A percentile compares a stretch with the other conserved stretches of the same genome.
phyloP scores from a whole-genome alignment of 306 rosid species.

The Morella rubra region DNA sequence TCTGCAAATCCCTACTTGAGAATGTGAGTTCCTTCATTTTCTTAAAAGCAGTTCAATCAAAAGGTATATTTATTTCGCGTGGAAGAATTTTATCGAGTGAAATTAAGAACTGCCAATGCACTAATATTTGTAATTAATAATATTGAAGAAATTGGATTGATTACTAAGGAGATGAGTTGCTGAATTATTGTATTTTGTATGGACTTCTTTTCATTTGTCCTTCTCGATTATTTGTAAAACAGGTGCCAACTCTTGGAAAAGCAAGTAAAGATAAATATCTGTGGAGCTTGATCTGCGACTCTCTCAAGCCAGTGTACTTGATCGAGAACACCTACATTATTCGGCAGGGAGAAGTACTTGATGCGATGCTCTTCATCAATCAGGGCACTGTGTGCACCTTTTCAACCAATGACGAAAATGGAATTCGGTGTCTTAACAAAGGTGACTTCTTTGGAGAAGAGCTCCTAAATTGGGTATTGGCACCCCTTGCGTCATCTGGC shows the following conservation, averaged over 20 bases:
- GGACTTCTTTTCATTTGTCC: too few relatives aligned
- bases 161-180: too few relatives aligned
- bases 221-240: background rate
- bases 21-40: too few relatives aligned
- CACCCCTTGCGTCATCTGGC: background rate
- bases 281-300: background rate
- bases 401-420: background rate
- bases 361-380: background rate
- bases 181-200: too few relatives aligned
- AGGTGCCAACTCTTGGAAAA: background rate
- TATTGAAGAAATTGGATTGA: too few relatives aligned
- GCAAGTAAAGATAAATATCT: background rate
- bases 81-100: too few relatives aligned
- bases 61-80: too few relatives aligned
- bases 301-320: background rate
- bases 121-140: too few relatives aligned
- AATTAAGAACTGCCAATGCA: too few relatives aligned
- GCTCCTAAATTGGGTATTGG: background rate
- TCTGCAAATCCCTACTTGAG: too few relatives aligned
- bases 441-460: conserved; percentile 26
- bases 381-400: conserved; percentile 3
- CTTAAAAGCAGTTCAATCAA: too few relatives aligned
- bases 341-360: background rate
- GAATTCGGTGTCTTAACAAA: background rate
- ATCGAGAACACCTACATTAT: background rate